Evolutionary conservation across 1,139 yeast genomes (phyloP), one percentile per base, ranked within the genome.

Genomic region (Yamadazyma dendronema): DNA sequence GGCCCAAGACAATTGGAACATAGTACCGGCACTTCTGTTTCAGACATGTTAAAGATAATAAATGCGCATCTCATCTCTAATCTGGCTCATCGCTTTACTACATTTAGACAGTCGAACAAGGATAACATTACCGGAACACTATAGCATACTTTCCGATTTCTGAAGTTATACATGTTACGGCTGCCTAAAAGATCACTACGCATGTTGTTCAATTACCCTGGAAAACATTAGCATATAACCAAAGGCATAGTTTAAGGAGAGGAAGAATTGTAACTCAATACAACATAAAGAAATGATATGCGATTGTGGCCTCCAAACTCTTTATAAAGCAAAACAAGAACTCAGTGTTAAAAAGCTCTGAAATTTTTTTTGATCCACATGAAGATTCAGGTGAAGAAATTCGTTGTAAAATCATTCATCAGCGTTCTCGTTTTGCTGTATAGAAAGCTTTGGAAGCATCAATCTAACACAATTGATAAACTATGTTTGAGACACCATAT

Each of bases 311-410:
- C 17, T 31, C 17, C 34, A 35, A 31, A 22, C 22, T 19, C 35
- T 17, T 28, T 31, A 36, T 31, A 31, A 36, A 36, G 35, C 35
- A 31, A 36, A 36, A 36, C 37, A 36, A 35, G 34, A 47, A 48
- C 49, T 77, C 83, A 77, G 83, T 72, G 81, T 77, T 77, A 77
- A 77, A 77, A 77, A 77, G 83, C 83, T 77, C 83, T 76, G 81
- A 67, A 65, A 71, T 65, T 65, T 65, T 24, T 72, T 57, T 59
- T 35, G 35, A 52, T 74, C 79, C 69, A 72, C 81, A 75, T 64
- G 72, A 65, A 52, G 49, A 46, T 72, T 77, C 83, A 75, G 83
- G 67, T 75, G 83, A 77, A 77, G 83, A 77, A 77, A 77, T 77
- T 77, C 83, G 71, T 67, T 61, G 71, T 64, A 36, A 26, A 36